These are phyloP conservation scores for Irpex sp. DNA, from an alignment of 1,284 basidiomycete species.

Conservation along the genomic window DNA sequence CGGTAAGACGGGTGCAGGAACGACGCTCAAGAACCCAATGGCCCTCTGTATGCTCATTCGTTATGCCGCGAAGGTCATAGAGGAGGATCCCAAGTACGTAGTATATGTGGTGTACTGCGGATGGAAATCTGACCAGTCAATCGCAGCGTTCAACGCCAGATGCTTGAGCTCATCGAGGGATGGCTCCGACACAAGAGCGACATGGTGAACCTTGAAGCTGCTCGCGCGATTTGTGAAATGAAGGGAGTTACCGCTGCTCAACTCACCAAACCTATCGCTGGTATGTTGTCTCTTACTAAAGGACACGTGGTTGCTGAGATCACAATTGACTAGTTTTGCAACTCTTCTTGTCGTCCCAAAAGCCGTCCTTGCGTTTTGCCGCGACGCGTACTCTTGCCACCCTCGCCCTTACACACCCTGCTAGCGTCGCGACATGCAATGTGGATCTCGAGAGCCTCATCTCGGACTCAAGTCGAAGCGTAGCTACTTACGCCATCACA, in stretches of 20 bases:
- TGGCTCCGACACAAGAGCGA: constrained; percentile 99
- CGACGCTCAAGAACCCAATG: constrained; percentile 91
- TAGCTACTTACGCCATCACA: constrained; percentile 98
- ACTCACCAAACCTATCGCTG: constrained; percentile 84
- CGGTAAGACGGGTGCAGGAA: constrained; percentile 79
- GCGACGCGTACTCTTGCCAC: constrained; percentile 94
- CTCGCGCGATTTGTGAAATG: constrained; percentile 96
- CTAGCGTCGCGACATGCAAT: constrained; percentile 90
- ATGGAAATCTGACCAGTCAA: neutral
- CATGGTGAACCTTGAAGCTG: constrained; percentile 99
- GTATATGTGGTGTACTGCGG: neutral
- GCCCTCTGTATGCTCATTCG: constrained; percentile 99
- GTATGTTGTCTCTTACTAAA: constrained; percentile 38
- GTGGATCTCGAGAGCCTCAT: constrained; percentile 98
- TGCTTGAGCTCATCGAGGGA: constrained; percentile 92
- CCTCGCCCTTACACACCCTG: constrained; percentile 81
- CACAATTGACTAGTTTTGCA: constrained; percentile 64
- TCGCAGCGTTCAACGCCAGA: constrained; percentile 81
- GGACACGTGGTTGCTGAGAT: neutral
- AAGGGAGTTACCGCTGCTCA: constrained; percentile 77
- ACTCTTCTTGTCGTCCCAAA: constrained; percentile 91
- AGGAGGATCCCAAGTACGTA: constrained; percentile 94
- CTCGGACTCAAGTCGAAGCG: constrained; percentile 92
- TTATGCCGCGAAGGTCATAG: constrained; percentile 96
- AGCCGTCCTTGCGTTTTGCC: constrained; percentile 94